A percentile compares a stretch with the other conserved stretches of the same genome.
These are phyloP conservation scores for Pascua guehoae DNA, from an alignment of 1,284 basidiomycete genomes.

Conservation along the genomic window DNA sequence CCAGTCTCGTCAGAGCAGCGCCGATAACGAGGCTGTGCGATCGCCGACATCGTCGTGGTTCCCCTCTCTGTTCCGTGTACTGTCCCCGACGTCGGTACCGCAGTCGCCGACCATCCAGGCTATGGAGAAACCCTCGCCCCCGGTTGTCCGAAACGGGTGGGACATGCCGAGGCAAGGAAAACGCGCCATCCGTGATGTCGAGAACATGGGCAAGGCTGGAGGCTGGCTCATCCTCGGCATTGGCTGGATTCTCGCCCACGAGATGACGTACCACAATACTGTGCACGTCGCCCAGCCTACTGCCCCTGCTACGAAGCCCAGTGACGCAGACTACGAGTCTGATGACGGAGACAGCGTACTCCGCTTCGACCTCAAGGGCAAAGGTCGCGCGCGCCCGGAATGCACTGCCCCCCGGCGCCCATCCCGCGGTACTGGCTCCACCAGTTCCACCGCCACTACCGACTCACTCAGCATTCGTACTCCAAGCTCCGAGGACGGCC, in stretches of 20 bases:
- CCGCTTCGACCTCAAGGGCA: constrained; percentile 17
- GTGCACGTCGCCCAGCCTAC: too few species aligned
- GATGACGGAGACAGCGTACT: constrained; percentile 15
- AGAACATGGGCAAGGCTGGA: constrained; percentile 41
- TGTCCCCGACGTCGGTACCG: neutral
- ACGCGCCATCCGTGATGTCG: constrained; percentile 36
- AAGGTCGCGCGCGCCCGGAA: constrained; percentile 6
- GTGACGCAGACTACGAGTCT: neutral
- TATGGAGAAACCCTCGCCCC: constrained; percentile 1
- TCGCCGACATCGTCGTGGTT: constrained; percentile 19
- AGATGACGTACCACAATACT: too few species aligned
- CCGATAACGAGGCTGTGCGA: neutral
- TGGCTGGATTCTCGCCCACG: constrained; percentile 30
- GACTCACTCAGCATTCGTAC: constrained; percentile 15
- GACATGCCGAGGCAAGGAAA: constrained; percentile 40
- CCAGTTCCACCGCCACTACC: constrained; percentile 2
- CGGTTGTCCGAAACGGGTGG: constrained; percentile 26
- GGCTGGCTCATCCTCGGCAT: constrained; percentile 43
- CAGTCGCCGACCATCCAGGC: neutral
- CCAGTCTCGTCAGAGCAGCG: neutral
- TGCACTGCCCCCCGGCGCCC: neutral
- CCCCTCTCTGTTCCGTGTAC: constrained; percentile 13
- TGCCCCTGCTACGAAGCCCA: too few species aligned
- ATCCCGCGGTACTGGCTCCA: constrained; percentile 1
- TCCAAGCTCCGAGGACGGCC: constrained; percentile 9